Percentiles rank a stretch among this genome's conserved stretches.
These are phyloP conservation scores for Brassica juncea DNA, from an alignment of 345 rosid species.

Conservation along the genomic window DNA sequence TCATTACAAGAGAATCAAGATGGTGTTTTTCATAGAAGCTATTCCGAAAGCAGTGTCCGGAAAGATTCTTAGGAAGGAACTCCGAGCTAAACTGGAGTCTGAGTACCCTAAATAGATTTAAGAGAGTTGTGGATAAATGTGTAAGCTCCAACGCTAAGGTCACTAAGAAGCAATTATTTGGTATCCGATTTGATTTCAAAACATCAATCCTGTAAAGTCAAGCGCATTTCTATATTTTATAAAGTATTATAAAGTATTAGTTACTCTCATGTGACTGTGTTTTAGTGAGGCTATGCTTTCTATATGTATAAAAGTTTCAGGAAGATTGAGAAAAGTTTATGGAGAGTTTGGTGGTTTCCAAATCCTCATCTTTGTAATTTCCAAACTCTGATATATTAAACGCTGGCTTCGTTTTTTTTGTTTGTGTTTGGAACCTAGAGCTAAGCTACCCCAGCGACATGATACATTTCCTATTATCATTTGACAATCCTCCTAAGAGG, in stretches of 20 bases:
- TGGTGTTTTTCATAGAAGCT: constrained; percentile 55
- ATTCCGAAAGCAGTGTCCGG: constrained; percentile 85
- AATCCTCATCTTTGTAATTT: background rate
- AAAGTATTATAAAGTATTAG: background rate
- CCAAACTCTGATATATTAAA: background rate
- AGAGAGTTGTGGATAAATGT: constrained; percentile 7
- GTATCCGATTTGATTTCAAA: background rate
- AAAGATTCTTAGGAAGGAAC: constrained; percentile 68
- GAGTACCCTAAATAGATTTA: constrained; percentile 25
- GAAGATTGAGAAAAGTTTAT: background rate
- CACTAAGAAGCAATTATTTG: background rate
- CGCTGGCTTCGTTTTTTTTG: background rate
- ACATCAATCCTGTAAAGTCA: constrained; percentile 20
- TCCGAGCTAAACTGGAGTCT: constrained; percentile 53
- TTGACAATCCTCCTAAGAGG: background rate
- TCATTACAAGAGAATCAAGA: constrained; percentile 61
- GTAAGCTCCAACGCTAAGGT: background rate
- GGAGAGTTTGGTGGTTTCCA: background rate
- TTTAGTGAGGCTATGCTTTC: background rate
- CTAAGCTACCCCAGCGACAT: background rate
- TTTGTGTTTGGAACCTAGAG: background rate
- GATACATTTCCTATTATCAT: background rate
- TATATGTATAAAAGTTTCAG: background rate
- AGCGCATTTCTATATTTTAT: background rate
- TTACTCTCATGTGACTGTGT: background rate